These are phyloP conservation scores for Cicer cuneatum DNA, from an alignment of 306 rosid species.

Conservation along the genomic window DNA sequence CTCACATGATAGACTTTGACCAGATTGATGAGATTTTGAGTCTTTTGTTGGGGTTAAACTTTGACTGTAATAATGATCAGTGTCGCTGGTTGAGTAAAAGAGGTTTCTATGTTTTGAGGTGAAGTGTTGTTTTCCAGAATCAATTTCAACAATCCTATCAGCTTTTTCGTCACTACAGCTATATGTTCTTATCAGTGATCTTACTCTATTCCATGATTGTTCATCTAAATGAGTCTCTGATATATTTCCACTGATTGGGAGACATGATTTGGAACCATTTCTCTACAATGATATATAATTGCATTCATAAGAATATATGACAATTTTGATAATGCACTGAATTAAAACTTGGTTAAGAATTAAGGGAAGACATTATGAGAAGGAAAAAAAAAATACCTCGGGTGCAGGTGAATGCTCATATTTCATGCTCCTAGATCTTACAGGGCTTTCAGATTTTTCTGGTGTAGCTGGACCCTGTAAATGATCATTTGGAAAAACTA, in stretches of 20 bases:
- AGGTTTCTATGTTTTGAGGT: slow-evolving; percentile 55
- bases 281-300: slow-evolving; percentile 56
- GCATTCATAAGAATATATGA: slow-evolving; percentile 10
- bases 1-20: slow-evolving; percentile 62
- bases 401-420: slow-evolving; percentile 56
- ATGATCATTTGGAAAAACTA: slow-evolving; percentile 19
- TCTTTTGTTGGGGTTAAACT: slow-evolving; percentile 63
- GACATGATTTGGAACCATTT: slow-evolving; percentile 63
- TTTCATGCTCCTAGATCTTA: slow-evolving; percentile 63
- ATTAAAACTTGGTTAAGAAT: background rate
- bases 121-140: slow-evolving; percentile 54
- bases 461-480: slow-evolving; percentile 88
- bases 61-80: slow-evolving; percentile 57
- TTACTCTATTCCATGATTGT: slow-evolving; percentile 51
- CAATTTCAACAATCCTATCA: slow-evolving; percentile 64
- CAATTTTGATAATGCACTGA: background rate
- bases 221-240: slow-evolving; percentile 45
- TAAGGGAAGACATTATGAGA: background rate
- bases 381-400: slow-evolving; percentile 51
- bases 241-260: slow-evolving; percentile 37
- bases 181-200: slow-evolving; percentile 44
- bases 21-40: slow-evolving; percentile 59
- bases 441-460: slow-evolving; percentile 72
- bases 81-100: slow-evolving; percentile 50
- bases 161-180: slow-evolving; percentile 55